A percentile compares a stretch with the other conserved stretches of the same genome.
These are phyloP conservation scores for Microbotryum scabiosae DNA, from an alignment of 1,284 basidiomycete genomes.

Conservation along the genomic window DNA sequence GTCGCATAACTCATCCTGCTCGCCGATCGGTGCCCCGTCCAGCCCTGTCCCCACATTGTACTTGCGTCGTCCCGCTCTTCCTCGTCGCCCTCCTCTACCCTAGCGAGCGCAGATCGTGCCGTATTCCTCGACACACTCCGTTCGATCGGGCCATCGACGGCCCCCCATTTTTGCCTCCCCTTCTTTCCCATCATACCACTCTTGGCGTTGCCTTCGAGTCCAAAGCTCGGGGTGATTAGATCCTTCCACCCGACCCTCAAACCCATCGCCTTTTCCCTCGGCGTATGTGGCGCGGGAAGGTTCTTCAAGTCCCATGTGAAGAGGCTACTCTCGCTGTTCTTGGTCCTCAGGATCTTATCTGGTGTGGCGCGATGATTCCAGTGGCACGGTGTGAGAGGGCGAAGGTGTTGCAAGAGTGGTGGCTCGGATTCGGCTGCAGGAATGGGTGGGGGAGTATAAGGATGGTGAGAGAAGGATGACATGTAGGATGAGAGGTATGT, in stretches of 20 bases:
- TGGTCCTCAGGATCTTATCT: too few relatives aligned
- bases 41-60: neutral
- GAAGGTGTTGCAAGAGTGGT: too few relatives aligned
- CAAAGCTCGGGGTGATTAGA: slow-evolving; percentile 8
- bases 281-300: slow-evolving; percentile 12
- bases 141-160: slow-evolving; percentile 11
- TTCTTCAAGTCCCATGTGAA: slow-evolving; percentile 16
- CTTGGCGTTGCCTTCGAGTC: slow-evolving; percentile 6
- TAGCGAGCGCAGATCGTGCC: neutral
- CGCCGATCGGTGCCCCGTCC: neutral
- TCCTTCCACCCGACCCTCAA: neutral
- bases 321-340: slow-evolving; percentile 2
- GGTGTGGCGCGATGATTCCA: too few relatives aligned
- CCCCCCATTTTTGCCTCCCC: slow-evolving; percentile 16
- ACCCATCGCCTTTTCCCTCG: slow-evolving; percentile 5
- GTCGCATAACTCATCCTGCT: neutral
- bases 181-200: slow-evolving; percentile 7
- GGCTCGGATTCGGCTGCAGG: too few relatives aligned
- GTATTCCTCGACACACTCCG: neutral
- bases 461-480: too few relatives aligned
- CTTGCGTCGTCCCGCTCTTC: neutral
- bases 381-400: too few relatives aligned
- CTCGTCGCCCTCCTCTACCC: neutral
- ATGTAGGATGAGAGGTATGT: too few relatives aligned
- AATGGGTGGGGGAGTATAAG: too few relatives aligned